Conservation (phyloP, 208 protist species). For the Acanthamoeba healyi region DNA sequence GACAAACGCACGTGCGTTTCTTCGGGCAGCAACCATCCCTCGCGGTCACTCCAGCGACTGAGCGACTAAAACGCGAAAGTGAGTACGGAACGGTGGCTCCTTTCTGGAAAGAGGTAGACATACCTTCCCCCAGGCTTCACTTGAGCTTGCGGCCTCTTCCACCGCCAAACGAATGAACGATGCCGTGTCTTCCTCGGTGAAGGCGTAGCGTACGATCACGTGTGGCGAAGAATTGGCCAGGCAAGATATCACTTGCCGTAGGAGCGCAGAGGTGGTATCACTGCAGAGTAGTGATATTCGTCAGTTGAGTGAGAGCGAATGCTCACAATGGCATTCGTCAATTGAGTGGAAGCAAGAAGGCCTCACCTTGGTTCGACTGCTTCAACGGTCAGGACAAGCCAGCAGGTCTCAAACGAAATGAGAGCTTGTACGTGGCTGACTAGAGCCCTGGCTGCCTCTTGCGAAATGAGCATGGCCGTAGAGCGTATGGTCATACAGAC, state of each 20-base stretch:
- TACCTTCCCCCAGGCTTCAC: conserved; percentile 10
- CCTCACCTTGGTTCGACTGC: background rate
- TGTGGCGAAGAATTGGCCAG: background rate
- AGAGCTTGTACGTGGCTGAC: background rate
- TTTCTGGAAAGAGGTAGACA: background rate
- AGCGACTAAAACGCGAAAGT: background rate
- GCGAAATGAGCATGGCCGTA: background rate
- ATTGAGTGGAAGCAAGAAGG: background rate
- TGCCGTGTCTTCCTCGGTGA: background rate
- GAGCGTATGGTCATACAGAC: conserved; percentile 18
- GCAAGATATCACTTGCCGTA: background rate
- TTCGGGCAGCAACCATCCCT: conserved; percentile 5
- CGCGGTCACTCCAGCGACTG: conserved; percentile 12
- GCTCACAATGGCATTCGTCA: no score
- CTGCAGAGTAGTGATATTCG: background rate
- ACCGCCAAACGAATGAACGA: background rate
- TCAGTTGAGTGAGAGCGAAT: background rate
- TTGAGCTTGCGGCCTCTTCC: background rate
- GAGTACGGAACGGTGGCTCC: background rate
- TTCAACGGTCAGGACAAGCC: background rate
- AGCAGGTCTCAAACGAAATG: background rate
- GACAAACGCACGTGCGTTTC: background rate
- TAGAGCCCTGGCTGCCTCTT: background rate
- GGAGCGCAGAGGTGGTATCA: background rate
- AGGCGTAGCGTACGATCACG: conserved; percentile 12